Base-by-base conservation (phyloP, 2,329 filamentous ascomycete species). In the Aspergillus sp. region DNA sequence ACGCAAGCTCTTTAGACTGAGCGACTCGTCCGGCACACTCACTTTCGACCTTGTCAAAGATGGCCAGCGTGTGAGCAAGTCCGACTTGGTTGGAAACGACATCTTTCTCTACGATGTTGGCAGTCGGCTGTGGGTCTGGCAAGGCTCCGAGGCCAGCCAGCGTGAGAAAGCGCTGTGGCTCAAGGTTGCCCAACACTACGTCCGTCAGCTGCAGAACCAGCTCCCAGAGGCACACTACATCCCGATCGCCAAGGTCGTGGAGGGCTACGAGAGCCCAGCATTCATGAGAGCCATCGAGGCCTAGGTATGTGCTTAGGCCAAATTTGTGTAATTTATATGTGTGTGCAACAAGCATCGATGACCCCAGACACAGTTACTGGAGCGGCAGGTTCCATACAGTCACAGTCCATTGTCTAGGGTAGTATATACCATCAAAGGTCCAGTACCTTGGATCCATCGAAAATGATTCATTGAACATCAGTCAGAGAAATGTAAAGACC, bases 61-160 rank as follows among this genome's bases (percentile, higher is more conserved):
- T 47, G 84, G 82, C 0, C 69, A 74, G 28, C 69, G 67, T 1
- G 79, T 87, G 13, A 69, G 74, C 3, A 71, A 67, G 49, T 70
- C 74, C 0, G 85, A 88, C 64, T 74, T 90, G 6, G 81, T 87
- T 62, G 80, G 80, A 43, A 78, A 81, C 49, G 87, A 89, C 66
- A 82, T 90, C 5, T 90, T 89, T 67, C 70, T 90, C 19, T 78
- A 88, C 61, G 85, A 88, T 65, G 80, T 78, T 0, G 86, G 86
- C 6, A 81, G 72, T 54, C 76, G 76, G 7, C 77, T 90, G 36
- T 90, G 87, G 87, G 85, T 90, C 2, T 90, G 88, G 88, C 82
- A 88, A 67, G 88, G 88, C 0, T 73, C 75, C 2, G 77, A 78
- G 1, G 86, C 87, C 8, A 89, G 87, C 70, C 74, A 74, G 36